Percentiles rank a stretch among this genome's conserved stretches.
Conservation (phyloP, 2,329 filamentous ascomycete species). For the Fusarium sp. region DNA sequence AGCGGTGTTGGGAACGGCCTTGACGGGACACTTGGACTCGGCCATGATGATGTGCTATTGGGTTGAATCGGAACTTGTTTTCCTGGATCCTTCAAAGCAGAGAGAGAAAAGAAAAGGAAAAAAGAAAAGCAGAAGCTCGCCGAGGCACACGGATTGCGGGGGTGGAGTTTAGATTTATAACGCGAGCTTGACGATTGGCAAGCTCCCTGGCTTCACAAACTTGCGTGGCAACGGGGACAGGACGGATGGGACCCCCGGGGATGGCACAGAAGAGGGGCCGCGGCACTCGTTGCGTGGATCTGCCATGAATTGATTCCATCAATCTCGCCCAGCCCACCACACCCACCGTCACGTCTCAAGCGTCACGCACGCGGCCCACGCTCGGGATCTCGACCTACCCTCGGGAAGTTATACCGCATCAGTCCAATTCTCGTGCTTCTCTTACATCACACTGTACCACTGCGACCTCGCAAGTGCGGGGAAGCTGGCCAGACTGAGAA, state of each 20-base stretch:
- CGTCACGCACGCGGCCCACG: conserved; percentile 21
- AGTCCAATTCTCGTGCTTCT: conserved; percentile 17
- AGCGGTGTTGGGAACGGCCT: conserved; percentile 33
- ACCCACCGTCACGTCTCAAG: too few relatives aligned
- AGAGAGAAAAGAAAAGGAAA: conserved; percentile 23
- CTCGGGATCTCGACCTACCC: conserved; percentile 31
- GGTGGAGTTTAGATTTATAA: conserved; percentile 39
- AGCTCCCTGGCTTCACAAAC: conserved; percentile 19
- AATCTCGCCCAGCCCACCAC: too few relatives aligned
- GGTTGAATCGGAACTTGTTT: too few relatives aligned
- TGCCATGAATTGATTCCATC: too few relatives aligned
- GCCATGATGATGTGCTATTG: conserved; percentile 28
- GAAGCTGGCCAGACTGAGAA: conserved; percentile 33
- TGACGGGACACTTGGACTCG: conserved; percentile 36
- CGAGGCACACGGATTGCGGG: conserved; percentile 41
- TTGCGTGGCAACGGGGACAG: background rate
- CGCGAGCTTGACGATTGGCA: conserved; percentile 32
- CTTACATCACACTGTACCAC: conserved; percentile 28
- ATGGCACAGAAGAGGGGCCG: too few relatives aligned
- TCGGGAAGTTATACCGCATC: conserved; percentile 39
- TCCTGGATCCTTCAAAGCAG: too few relatives aligned
- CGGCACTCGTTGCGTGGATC: background rate
- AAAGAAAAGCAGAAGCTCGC: conserved; percentile 21
- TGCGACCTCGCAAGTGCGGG: conserved; percentile 34
- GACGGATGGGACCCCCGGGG: too few relatives aligned